Evolutionary conservation across 345 rosid species (phyloP).

Genomic region (Nasturtium officinale): DNA sequence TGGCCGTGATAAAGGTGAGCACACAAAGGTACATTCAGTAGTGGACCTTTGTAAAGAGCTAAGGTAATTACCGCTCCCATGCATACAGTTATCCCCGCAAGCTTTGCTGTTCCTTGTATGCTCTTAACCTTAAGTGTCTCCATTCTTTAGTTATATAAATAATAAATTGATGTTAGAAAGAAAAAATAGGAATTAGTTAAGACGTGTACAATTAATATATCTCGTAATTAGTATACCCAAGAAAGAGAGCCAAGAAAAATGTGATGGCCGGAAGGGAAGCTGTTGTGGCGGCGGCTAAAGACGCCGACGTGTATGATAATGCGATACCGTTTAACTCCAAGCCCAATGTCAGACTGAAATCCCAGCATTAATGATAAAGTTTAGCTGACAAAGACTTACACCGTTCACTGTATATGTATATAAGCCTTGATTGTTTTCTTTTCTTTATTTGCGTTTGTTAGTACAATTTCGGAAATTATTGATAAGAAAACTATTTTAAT

Average conservation of each 20-base stretch:
- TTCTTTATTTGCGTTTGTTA: not conserved
- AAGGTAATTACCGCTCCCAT: constrained; percentile 63
- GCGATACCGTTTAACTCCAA: constrained; percentile 72
- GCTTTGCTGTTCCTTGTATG: constrained; percentile 65
- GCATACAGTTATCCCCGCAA: constrained; percentile 65
- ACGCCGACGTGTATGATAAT: constrained; percentile 71
- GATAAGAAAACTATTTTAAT: no score
- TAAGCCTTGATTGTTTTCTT: not conserved
- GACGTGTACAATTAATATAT: not conserved
- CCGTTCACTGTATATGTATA: not conserved
- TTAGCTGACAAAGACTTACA: constrained; percentile 1
- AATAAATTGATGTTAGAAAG: not conserved
- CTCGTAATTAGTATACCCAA: constrained; percentile 50
- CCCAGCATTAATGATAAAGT: not conserved
- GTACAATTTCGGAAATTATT: not conserved
- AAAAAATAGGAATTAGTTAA: not conserved
- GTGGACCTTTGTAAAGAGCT: constrained; percentile 82
- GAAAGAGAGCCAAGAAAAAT: constrained; percentile 78
- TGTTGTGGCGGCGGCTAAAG: constrained; percentile 84
- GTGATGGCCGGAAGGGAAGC: constrained; percentile 89
- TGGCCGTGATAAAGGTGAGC: constrained; percentile 43
- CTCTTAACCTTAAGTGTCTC: constrained; percentile 64
- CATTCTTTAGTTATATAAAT: constrained; percentile 49
- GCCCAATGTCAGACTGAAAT: constrained; percentile 61
- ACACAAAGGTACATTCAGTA: constrained; percentile 48